These are phyloP conservation scores for Suhomyces terraborum DNA, from an alignment of 1,139 yeast genomes.

Conservation along the genomic window DNA sequence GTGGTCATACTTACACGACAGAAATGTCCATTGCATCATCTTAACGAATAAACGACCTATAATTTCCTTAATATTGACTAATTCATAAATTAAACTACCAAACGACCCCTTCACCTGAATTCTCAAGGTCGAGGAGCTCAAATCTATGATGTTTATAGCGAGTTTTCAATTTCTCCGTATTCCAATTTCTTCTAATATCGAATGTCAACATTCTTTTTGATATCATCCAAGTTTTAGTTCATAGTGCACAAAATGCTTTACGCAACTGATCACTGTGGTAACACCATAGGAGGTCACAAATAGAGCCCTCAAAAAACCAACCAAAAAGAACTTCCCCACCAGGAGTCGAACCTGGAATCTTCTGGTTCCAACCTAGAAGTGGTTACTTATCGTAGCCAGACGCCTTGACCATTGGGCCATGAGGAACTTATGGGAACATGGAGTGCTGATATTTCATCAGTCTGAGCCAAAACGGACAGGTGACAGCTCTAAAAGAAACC, in stretches of 20 bases:
- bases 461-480: too few species aligned
- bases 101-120: too few species aligned
- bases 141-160: too few species aligned
- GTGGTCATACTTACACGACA: too few species aligned
- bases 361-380: slow-evolving; percentile 66
- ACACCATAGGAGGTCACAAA: neutral
- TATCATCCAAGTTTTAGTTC: too few species aligned
- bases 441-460: neutral
- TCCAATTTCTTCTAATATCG: too few species aligned
- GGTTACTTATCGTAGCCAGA: slow-evolving; percentile 68
- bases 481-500: too few species aligned
- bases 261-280: neutral
- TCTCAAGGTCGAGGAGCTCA: too few species aligned
- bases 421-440: slow-evolving; percentile 51
- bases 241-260: neutral
- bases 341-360: slow-evolving; percentile 95
- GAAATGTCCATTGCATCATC: too few species aligned
- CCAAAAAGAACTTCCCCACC: slow-evolving; percentile 75
- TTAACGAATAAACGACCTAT: neutral
- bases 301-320: neutral
- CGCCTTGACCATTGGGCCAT: slow-evolving; percentile 94
- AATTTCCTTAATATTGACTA: neutral
- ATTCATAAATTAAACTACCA: too few species aligned
- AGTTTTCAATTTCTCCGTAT: too few species aligned
- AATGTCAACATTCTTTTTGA: too few species aligned